These are phyloP conservation scores for Chlorophyllum brunneum DNA, from an alignment of 768 basidiomycete genomes.

Conservation along the genomic window DNA sequence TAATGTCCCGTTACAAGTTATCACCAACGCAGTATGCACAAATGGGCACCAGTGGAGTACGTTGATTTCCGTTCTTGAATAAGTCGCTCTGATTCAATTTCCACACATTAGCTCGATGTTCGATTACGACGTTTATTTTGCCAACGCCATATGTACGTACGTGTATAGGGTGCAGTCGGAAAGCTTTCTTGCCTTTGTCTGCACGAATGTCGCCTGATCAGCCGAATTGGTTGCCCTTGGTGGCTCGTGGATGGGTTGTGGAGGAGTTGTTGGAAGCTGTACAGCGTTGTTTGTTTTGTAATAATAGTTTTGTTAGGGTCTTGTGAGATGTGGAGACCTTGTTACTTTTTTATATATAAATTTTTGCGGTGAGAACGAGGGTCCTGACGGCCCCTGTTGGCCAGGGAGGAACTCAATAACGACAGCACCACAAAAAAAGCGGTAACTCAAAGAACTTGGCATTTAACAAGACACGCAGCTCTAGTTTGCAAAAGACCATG, in stretches of 20 bases:
- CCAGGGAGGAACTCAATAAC: too few species aligned
- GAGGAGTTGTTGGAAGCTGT: constrained; percentile 63
- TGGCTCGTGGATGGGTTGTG: constrained; percentile 60
- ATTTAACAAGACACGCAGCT: too few species aligned
- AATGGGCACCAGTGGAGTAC: constrained; percentile 79
- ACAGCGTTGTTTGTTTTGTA: constrained; percentile 67
- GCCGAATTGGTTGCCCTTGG: constrained; percentile 41
- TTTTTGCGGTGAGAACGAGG: too few species aligned
- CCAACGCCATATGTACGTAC: constrained; percentile 77
- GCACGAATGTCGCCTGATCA: constrained; percentile 23
- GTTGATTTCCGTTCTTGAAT: constrained; percentile 20
- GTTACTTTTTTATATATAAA: too few species aligned
- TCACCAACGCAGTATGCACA: constrained; percentile 56
- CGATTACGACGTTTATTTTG: constrained; percentile 75
- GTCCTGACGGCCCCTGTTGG: too few species aligned
- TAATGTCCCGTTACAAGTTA: constrained; percentile 51
- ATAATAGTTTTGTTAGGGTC: constrained; percentile 58
- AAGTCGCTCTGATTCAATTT: constrained; percentile 16
- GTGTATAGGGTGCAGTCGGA: constrained; percentile 77
- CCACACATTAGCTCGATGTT: constrained; percentile 59
- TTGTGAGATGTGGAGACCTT: too few species aligned
- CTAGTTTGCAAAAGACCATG: too few species aligned
- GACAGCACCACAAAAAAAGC: too few species aligned
- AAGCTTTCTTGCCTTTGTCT: constrained; percentile 68
- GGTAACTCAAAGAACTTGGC: too few species aligned